phyloP scores from a whole-genome alignment of 2,329 filamentous ascomycete species.

The Cadophora luteo-olivacea region DNA sequence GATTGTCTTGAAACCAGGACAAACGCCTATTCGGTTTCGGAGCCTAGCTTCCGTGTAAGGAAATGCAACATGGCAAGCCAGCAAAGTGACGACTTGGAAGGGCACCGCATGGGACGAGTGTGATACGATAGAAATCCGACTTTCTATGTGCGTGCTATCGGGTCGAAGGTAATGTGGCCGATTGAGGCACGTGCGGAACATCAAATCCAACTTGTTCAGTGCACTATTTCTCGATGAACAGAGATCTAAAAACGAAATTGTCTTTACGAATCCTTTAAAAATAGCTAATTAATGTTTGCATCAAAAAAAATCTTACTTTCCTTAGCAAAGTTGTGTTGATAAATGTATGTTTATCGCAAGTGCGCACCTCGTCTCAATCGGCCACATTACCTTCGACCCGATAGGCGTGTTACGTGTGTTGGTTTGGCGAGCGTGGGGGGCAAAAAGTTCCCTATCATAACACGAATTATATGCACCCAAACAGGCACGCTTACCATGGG shows the following conservation, averaged over 20 bases:
- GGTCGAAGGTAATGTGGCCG: too few species aligned
- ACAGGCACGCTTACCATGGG: not conserved
- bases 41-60: slow-evolving; percentile 13
- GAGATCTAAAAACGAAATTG: too few species aligned
- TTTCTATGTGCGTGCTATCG: not conserved
- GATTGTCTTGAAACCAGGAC: slow-evolving; percentile 2
- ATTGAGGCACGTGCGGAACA: too few species aligned
- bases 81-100: slow-evolving; percentile 13
- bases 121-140: slow-evolving; percentile 13
- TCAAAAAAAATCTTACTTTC: too few species aligned
- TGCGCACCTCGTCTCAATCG: too few species aligned
- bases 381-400: too few species aligned
- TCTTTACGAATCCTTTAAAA: too few species aligned
- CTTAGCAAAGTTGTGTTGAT: too few species aligned
- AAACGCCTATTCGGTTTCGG: slow-evolving; percentile 7
- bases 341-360: too few species aligned
- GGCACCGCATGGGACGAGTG: not conserved
- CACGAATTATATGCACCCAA: slow-evolving; percentile 1
- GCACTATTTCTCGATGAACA: too few species aligned
- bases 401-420: slow-evolving; percentile 9
- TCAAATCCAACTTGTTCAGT: too few species aligned
- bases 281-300: too few species aligned
- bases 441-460: not conserved
- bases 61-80: not conserved
- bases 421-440: slow-evolving; percentile 19